Evolutionary conservation across 805 yeast species (phyloP), one percentile per base, ranked within the genome.

Genomic region (Pichia kluyveri): DNA sequence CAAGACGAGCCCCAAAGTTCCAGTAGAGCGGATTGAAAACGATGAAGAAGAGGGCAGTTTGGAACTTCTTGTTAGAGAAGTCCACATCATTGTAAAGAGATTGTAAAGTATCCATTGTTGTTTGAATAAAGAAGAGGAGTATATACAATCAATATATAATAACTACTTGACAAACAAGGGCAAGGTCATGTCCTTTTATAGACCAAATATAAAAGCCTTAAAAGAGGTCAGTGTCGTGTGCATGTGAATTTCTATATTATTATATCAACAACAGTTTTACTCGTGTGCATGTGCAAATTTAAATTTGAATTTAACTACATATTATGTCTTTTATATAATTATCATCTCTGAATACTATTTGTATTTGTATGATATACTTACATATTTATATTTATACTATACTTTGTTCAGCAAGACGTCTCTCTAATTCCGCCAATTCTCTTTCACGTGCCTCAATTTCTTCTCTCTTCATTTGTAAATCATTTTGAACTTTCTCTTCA

Each of bases 1-100:
- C 98, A 28, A 77, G 59, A 57, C 98, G 76, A 7, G 99, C 99
- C 23, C 79, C 95, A 49, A 84, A 75, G 65, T 93, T 93, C 99
- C 99, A 93, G 63, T 90, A 91, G 32, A 86, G 77, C 17, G 99
- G 99, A 64, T 93, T 93, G 77, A 93, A 90, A 15, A 82, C 80
- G 56, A 93, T 85, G 31, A 85, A 77, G 9, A 72, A 75, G 30
- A 86, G 62, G 6, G 91, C 78, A 50, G 69, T 51, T 45, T 60
- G 62, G 41, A 59, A 56, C 38, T 46, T 38, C 45, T 49, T 51
- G 34, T 52, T 47, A 44, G 52, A 47, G 49, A 60, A 56, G 46
- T 60, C 59, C 37, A 60, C 52, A 31, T 57, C 62, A 30, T 42
- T 47, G 36, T 48, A 43, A 32, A 59, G 38, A 9, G 14, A 11